These are phyloP conservation scores for Heimioporus sp. DNA, from an alignment of 768 basidiomycete genomes.

Conservation along the genomic window DNA sequence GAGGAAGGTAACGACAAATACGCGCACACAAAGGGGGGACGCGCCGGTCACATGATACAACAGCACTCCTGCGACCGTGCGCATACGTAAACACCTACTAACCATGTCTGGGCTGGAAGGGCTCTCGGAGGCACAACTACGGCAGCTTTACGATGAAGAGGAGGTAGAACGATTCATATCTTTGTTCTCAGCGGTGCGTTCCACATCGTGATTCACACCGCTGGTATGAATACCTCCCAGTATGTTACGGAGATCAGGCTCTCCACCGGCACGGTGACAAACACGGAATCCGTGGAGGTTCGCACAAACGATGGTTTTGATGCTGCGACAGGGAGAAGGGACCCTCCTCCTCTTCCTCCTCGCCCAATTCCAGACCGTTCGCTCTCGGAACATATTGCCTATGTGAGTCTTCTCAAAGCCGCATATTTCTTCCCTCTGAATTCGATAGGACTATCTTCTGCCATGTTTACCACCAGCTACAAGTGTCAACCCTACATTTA, in stretches of 20 bases:
- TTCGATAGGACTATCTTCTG: constrained; percentile 38
- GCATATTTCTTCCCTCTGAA: constrained; percentile 7
- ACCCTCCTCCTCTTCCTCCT: constrained; percentile 3
- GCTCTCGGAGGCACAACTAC: constrained; percentile 51
- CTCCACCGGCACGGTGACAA: constrained; percentile 25
- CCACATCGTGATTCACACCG: not conserved
- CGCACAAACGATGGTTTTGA: not conserved
- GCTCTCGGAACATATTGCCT: constrained; percentile 26
- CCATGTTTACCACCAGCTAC: constrained; percentile 46
- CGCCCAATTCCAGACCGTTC: constrained; percentile 16
- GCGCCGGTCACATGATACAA: constrained; percentile 29
- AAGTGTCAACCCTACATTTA: constrained; percentile 45
- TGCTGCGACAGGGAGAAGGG: not conserved
- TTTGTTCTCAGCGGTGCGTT: constrained; percentile 58
- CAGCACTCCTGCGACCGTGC: not conserved
- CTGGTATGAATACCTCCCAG: constrained; percentile 29
- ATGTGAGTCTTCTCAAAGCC: constrained; percentile 18
- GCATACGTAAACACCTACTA: not conserved
- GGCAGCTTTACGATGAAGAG: constrained; percentile 60
- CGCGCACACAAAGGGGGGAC: constrained; percentile 17
- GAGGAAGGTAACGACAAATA: constrained; percentile 14
- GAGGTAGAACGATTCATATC: constrained; percentile 59
- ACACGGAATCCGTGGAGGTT: constrained; percentile 7
- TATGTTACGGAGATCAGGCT: constrained; percentile 58
- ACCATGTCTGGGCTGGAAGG: constrained; percentile 17